Evolutionary conservation across 495 filamentous ascomycete genomes (phyloP), one percentile per base, ranked within the genome.

Genomic region (Cercophora sp.): DNA sequence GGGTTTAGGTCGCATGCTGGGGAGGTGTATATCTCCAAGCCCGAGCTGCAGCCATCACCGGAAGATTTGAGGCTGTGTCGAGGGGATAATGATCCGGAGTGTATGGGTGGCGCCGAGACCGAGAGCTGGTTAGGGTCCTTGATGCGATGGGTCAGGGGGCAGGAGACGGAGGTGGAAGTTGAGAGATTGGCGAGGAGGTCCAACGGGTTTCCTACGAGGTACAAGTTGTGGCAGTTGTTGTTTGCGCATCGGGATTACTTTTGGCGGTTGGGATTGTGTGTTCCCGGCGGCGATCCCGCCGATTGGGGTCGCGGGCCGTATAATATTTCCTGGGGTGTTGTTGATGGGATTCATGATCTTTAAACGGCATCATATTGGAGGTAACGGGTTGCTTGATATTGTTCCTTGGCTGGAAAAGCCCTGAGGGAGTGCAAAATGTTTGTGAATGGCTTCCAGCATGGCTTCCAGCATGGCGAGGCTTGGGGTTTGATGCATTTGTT

Each of bases 201-300:
- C 10, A 37, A 53, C 11, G 64, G 63, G 55, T 69, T 91, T 16
- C 86, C 88, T 13, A 65, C 78, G 8, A 70, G 82, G 39, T 85
- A 84, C 57, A 85, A 85, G 63, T 76, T 91, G 8, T 93, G 94
- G 88, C 82, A 95, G 71, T 71, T 95, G n/a, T 87, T 96, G 65
- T 91, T 90, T 72, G 86, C 91, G 13, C 93, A 98, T 72, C 76
- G 93, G 47, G 93, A 98, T 69, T 98, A 98, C 63, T 98, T 98
- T 66, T 93, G 90, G 86, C 71, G 93, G 26, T 61, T 98, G 52
- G 93, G 93, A 0, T 70, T 97, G 36, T 98, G 93, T 71, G 74
- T 96, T 4, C 92, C 92, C 2, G 87, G 86, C 4, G 88, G 87
- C 1, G 89, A 91, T 69, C 85, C 85, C 3, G 67, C 71, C 39